phyloP scores from a whole-genome alignment of 23 red algal species.

The Agarophyton chilense region DNA sequence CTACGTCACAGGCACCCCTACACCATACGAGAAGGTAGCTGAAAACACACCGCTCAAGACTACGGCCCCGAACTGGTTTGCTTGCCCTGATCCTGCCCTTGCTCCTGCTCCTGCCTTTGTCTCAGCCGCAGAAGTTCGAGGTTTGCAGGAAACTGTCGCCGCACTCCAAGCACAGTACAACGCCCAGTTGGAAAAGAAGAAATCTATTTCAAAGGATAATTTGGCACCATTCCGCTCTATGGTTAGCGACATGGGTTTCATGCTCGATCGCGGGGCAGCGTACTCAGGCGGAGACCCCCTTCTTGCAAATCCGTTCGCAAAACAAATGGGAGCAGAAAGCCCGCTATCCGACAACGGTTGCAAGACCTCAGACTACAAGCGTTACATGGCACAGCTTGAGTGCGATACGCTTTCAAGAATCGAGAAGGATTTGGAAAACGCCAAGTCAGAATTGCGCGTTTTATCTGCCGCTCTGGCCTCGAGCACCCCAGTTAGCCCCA shows the following conservation, averaged over 20 bases:
- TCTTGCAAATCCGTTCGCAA: conserved; percentile 56
- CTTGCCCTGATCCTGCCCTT: conserved; percentile 65
- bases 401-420: conserved; percentile 60
- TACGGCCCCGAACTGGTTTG: conserved; percentile 80
- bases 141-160: conserved; percentile 32
- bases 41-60: conserved; percentile 75
- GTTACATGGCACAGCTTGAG: conserved; percentile 59
- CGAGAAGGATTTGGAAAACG: conserved; percentile 59
- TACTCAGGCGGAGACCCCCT: conserved; percentile 61
- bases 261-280: conserved; percentile 51
- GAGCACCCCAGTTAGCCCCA: conserved; percentile 23
- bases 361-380: conserved; percentile 64
- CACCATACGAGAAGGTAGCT: conserved; percentile 68
- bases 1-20: conserved; percentile 41
- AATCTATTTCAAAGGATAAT: conserved; percentile 19
- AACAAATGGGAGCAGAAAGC: conserved; percentile 33
- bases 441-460: conserved; percentile 62
- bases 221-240: conserved; percentile 38
- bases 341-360: conserved; percentile 42
- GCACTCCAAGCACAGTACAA: conserved; percentile 60
- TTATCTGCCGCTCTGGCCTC: conserved; percentile 52
- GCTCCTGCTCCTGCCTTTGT: conserved; percentile 69
- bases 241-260: conserved; percentile 51
- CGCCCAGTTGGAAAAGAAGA: conserved; percentile 33
- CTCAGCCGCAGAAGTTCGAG: conserved; percentile 41